Conservation (phyloP, 2,329 filamentous ascomycete species). For the Aspergillus pseudonomiae region DNA sequence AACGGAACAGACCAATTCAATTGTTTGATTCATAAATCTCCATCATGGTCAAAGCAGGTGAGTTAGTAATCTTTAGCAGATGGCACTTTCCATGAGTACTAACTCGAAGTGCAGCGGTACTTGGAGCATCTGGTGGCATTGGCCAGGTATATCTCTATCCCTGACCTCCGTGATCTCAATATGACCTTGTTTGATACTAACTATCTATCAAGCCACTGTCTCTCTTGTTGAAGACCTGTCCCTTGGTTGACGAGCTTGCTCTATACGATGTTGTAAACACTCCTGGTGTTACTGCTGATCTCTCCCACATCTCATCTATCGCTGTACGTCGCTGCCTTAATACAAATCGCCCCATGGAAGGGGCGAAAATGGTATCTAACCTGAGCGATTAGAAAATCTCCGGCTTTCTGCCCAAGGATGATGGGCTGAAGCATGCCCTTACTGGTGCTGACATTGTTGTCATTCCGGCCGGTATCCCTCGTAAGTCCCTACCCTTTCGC, state of each 20-base stretch:
- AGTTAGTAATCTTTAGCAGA: conserved; percentile 12
- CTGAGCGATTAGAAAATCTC: conserved; percentile 68
- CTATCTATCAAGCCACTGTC: conserved; percentile 74
- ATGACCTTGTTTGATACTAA: not conserved
- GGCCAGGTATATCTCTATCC: conserved; percentile 71
- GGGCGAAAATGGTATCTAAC: conserved; percentile 27
- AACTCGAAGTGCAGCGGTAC: conserved; percentile 62
- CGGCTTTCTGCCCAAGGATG: conserved; percentile 83
- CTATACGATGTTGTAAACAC: conserved; percentile 99
- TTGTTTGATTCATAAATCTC: not conserved
- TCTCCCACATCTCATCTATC: conserved; percentile 93
- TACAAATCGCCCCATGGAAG: not conserved
- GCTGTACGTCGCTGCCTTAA: conserved; percentile 63
- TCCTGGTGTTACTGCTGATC: conserved; percentile 90
- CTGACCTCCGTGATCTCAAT: not conserved
- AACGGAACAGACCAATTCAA: not conserved
- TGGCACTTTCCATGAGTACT: conserved; percentile 14
- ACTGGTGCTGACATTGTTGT: conserved; percentile 94
- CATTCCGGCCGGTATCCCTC: conserved; percentile 96
- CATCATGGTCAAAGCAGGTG: conserved; percentile 55
- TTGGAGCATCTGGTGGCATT: conserved; percentile 97
- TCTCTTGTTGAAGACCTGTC: conserved; percentile 88
- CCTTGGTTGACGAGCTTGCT: conserved; percentile 85
- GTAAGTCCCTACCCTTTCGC: conserved; percentile 57
- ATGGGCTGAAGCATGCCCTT: conserved; percentile 83